Conservation (phyloP, 805 yeast genomes). For the Maudiozyma bulderi region DNA sequence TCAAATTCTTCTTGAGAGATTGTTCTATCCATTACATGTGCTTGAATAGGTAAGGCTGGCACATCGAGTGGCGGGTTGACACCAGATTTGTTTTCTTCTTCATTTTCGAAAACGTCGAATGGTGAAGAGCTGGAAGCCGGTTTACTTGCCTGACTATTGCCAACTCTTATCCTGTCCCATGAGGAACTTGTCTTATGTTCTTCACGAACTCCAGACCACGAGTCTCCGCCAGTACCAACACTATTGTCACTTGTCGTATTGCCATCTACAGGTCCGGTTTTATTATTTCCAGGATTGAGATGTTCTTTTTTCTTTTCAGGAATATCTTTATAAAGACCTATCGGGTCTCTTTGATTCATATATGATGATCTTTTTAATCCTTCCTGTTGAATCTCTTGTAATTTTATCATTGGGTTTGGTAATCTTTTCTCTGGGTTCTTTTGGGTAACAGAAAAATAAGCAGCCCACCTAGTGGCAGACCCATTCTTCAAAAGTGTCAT, state of each 20-base stretch:
- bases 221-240: slow-evolving; percentile 1
- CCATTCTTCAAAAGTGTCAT: slow-evolving; percentile 26
- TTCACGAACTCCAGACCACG: slow-evolving; percentile 33
- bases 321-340: slow-evolving; percentile 30
- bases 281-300: not conserved
- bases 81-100: no score
- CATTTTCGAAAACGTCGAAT: no score
- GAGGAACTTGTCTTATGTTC: slow-evolving; percentile 20
- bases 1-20: slow-evolving; percentile 14
- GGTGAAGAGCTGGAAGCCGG: no score
- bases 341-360: slow-evolving; percentile 31
- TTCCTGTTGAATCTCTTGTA: slow-evolving; percentile 20
- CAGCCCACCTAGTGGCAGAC: slow-evolving; percentile 36
- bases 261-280: not conserved
- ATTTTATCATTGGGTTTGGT: slow-evolving; percentile 43
- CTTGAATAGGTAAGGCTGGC: no score
- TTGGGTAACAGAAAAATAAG: slow-evolving; percentile 44
- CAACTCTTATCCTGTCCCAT: slow-evolving; percentile 22
- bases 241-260: no score
- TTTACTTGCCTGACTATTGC: no score
- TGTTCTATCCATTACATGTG: not conserved
- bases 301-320: not conserved
- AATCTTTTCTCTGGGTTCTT: slow-evolving; percentile 43
- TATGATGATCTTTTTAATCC: slow-evolving; percentile 9
- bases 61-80: no score